Percentiles rank a stretch among this genome's conserved stretches.
Conservation (phyloP, 148 eudicot genomes). For the Camellia lanceoleosa region DNA sequence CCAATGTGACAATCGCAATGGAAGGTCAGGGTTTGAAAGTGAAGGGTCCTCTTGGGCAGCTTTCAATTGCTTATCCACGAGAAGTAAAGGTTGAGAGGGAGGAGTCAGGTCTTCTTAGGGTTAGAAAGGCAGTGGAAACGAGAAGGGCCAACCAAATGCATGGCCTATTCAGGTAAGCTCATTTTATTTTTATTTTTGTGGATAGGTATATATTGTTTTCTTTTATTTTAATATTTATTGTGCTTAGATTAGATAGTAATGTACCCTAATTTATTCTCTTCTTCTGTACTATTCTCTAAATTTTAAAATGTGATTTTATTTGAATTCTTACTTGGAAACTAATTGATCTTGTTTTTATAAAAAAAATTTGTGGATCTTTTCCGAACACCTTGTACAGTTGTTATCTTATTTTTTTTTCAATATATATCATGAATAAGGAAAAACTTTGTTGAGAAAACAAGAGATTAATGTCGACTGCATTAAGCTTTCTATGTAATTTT, state of each 20-base stretch:
- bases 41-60: slow-evolving; percentile 92
- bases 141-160: slow-evolving; percentile 95
- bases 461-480: not conserved
- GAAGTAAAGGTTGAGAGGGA: slow-evolving; percentile 69
- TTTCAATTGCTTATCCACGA: slow-evolving; percentile 72
- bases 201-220: not conserved
- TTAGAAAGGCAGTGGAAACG: slow-evolving; percentile 72
- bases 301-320: not conserved
- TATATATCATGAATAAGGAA: not conserved
- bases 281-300: not conserved
- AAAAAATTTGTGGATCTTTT: too few species aligned
- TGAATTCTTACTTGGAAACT: not conserved
- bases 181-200: not conserved
- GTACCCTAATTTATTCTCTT: not conserved
- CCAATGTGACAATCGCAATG: slow-evolving; percentile 69
- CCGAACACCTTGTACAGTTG: not conserved
- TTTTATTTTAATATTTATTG: not conserved
- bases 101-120: slow-evolving; percentile 62
- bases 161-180: slow-evolving; percentile 77
- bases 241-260: not conserved
- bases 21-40: slow-evolving; percentile 72
- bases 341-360: not conserved
- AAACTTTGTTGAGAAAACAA: not conserved
- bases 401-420: not conserved
- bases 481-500: not conserved